Evolutionary conservation across 2,329 filamentous ascomycete genomes (phyloP).

Genomic region (Dactylonectria macrodidyma): DNA sequence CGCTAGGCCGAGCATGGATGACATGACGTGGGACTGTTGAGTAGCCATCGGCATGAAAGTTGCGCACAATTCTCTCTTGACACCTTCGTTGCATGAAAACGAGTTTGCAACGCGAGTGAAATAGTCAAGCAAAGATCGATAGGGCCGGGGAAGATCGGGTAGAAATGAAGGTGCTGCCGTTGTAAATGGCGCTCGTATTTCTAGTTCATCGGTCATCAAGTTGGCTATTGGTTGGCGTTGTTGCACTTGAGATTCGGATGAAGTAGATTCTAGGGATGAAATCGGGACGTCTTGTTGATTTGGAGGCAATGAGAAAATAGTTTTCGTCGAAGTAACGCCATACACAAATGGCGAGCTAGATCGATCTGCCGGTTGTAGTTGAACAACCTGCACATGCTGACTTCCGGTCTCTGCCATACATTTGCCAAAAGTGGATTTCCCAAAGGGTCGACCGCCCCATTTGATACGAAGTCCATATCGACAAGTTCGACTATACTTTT

Average conservation of each 20-base stretch:
- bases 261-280: neutral
- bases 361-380: neutral
- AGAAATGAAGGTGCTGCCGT: neutral
- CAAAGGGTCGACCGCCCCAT: constrained; percentile 20
- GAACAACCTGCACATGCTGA: neutral
- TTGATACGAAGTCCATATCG: constrained; percentile 7
- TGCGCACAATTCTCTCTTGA: constrained; percentile 9
- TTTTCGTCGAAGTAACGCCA: neutral
- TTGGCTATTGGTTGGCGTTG: neutral
- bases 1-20: constrained; percentile 6
- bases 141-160: neutral
- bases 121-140: constrained; percentile 8
- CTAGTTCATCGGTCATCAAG: neutral
- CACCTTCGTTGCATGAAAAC: constrained; percentile 10
- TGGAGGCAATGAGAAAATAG: neutral
- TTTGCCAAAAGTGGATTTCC: constrained; percentile 15
- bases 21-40: constrained; percentile 2
- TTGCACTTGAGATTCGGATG: neutral
- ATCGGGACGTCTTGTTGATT: neutral
- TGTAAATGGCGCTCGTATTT: neutral
- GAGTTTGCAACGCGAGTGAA: constrained; percentile 11
- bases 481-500: neutral
- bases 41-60: constrained; percentile 11
- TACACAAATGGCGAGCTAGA: constrained; percentile 12
- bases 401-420: neutral